Base-by-base conservation (phyloP, 1,284 basidiomycete genomes). In the Ustilago trichophora region DNA sequence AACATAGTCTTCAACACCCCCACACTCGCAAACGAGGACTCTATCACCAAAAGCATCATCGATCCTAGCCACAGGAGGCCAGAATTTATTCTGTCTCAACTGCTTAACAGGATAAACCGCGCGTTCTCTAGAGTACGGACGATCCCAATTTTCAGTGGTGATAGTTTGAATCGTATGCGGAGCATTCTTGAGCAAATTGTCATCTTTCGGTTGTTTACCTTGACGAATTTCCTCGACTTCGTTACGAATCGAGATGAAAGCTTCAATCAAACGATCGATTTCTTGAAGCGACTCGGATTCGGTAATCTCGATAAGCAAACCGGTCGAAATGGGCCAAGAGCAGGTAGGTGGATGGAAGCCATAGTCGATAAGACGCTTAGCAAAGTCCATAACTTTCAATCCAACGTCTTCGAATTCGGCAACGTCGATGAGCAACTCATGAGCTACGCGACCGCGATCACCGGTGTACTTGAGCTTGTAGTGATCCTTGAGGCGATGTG, bases 381-480 rank as follows among this genome's bases (percentile, higher is more conserved):
- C 93, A 77, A 98, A 93, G 83, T 98, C 95, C 36, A 88, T 89
- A 16, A 98, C 94, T 82, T 93, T 95, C 69, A 98, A 82, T 5
- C 91, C 93, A 16, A 89, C 90, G 42, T 85, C 83, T 80, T 92
- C 91, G 73, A 98, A 97, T 78, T 98, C 94, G 36, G 90, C 92
- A 41, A 98, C 86, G 77, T 98, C 95, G 73, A 98, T 91, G 64
- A 98, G 84, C 47, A 97, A 86, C 83, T 98, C 95, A 81, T 98
- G 95, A 0, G 95, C 95, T 49, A 96, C 94, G 33, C 91, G 88
- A 11, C 89, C 91, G 68, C 94, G 92, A 68, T 86, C 86, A 82
- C 98, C 98, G 81, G 89, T 92, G 84, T 90, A 98, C 46, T 91
- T 88, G 54, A 98, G 83, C 68, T 86, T 92, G 84, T 97, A 98